A percentile compares a stretch with the other conserved stretches of the same genome.
Conservation (phyloP, 805 yeast genomes). For the Candida argentea region DNA sequence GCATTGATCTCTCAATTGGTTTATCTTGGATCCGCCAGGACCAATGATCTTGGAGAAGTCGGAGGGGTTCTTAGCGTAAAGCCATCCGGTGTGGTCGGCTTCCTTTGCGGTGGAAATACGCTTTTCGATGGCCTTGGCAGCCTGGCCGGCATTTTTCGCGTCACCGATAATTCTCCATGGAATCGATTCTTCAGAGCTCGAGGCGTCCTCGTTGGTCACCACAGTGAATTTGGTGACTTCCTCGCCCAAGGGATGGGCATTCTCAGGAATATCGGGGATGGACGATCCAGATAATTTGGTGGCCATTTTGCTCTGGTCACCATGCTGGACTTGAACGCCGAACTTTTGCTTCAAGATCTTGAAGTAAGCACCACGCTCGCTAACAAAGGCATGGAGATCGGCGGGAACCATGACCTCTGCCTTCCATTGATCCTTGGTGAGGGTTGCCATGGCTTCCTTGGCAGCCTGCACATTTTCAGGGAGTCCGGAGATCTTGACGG, state of each 20-base stretch:
- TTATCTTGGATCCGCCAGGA: constrained; percentile 61
- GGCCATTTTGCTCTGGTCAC: constrained; percentile 40
- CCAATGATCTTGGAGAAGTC: constrained; percentile 63
- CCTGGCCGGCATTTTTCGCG: constrained; percentile 39
- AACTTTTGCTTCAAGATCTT: constrained; percentile 43
- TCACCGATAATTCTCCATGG: constrained; percentile 64
- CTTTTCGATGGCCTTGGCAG: constrained; percentile 39
- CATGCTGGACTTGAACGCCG: constrained; percentile 52
- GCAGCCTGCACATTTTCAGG: constrained; percentile 59
- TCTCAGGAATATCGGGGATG: constrained; percentile 38
- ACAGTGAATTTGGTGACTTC: constrained; percentile 36
- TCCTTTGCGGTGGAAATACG: constrained; percentile 37
- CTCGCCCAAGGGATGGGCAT: constrained; percentile 32
- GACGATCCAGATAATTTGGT: constrained; percentile 34
- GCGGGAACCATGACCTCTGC: constrained; percentile 49
- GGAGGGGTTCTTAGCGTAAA: constrained; percentile 45
- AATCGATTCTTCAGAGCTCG: constrained; percentile 25
- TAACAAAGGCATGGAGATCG: constrained; percentile 45
- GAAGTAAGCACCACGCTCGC: constrained; percentile 57
- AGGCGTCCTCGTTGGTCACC: constrained; percentile 19
- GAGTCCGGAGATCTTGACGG: constrained; percentile 51
- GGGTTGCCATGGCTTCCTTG: constrained; percentile 46
- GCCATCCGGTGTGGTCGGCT: constrained; percentile 47
- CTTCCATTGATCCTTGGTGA: constrained; percentile 53
- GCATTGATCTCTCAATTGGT: constrained; percentile 47